Evolutionary conservation across 1,284 basidiomycete genomes (phyloP).

Genomic region (Calocybe gambosa): DNA sequence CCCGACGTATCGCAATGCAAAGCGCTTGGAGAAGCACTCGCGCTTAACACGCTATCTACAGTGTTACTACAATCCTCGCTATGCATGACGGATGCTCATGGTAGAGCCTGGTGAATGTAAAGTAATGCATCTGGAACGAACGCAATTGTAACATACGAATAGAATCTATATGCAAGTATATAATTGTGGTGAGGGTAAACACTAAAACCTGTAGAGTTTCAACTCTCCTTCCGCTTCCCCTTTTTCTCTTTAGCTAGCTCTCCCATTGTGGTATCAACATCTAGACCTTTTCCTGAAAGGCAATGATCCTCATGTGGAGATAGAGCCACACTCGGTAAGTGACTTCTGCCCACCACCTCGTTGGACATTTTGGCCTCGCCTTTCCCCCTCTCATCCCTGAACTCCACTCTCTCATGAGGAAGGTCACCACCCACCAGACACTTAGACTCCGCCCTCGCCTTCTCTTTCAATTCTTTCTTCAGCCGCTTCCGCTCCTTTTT

Average conservation of each 20-base stretch:
- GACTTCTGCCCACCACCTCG: not conserved
- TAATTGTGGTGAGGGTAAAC: not conserved
- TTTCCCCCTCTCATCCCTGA: not conserved
- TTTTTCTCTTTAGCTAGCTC: constrained; percentile 21
- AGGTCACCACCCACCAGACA: not conserved
- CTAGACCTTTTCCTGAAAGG: not conserved
- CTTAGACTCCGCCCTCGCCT: constrained; percentile 17
- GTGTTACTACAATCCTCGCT: constrained; percentile 4
- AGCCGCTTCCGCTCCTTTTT: constrained; percentile 8
- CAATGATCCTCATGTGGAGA: not conserved
- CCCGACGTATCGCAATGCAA: constrained; percentile 66
- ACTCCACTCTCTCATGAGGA: constrained; percentile 1
- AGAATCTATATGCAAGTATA: not conserved
- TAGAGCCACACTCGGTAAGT: not conserved
- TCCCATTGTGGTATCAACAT: not conserved
- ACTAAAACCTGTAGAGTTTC: not conserved
- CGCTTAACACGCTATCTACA: constrained; percentile 31
- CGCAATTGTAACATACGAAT: constrained; percentile 3
- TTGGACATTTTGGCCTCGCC: too few relatives aligned
- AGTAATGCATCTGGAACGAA: constrained; percentile 13
- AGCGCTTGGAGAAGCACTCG: constrained; percentile 64
- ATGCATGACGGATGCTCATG: constrained; percentile 2
- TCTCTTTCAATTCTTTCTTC: constrained; percentile 15
- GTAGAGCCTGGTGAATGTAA: constrained; percentile 13
- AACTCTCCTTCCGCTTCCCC: constrained; percentile 21